These are phyloP conservation scores for Combretum micranthum DNA, from an alignment of 345 rosid genomes.

Conservation along the genomic window DNA sequence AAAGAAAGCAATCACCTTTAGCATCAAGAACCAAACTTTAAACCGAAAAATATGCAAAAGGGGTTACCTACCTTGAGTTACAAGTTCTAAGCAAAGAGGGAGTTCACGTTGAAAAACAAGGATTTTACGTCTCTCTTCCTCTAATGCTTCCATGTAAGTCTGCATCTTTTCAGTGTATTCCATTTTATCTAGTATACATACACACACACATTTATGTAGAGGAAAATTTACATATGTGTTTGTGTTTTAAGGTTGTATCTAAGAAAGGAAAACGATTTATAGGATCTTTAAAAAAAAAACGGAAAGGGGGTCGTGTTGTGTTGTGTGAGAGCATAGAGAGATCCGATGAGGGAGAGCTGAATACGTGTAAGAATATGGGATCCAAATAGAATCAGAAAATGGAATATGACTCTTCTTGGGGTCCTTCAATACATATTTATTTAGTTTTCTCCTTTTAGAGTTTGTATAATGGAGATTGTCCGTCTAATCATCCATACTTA, in stretches of 20 bases:
- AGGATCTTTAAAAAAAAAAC: neutral
- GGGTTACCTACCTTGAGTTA: slow-evolving; percentile 54
- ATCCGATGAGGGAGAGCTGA: slow-evolving; percentile 23
- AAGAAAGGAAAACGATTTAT: neutral
- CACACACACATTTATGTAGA: neutral
- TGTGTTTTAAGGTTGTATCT: no score
- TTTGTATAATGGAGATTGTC: no score
- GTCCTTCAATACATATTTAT: neutral
- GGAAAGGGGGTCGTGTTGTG: slow-evolving; percentile 4
- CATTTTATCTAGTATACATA: slow-evolving; percentile 13
- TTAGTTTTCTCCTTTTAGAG: neutral
- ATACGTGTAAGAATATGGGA: slow-evolving; percentile 40
- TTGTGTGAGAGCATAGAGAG: slow-evolving; percentile 30
- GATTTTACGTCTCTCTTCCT: slow-evolving; percentile 87
- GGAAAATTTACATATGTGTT: no score
- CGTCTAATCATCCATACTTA: no score
- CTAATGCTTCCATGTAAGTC: slow-evolving; percentile 61
- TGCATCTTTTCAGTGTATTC: slow-evolving; percentile 43
- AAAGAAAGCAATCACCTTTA: neutral
- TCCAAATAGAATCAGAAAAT: slow-evolving; percentile 55
- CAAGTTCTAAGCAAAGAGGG: slow-evolving; percentile 90
- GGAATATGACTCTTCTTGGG: slow-evolving; percentile 39
- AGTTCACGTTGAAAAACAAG: slow-evolving; percentile 90
- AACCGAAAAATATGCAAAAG: neutral
- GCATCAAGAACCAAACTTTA: neutral